Percentiles rank a stretch among this genome's conserved stretches.
These are phyloP conservation scores for Xanthoceras sorbifolium DNA, from an alignment of 345 rosid species.

Conservation along the genomic window DNA sequence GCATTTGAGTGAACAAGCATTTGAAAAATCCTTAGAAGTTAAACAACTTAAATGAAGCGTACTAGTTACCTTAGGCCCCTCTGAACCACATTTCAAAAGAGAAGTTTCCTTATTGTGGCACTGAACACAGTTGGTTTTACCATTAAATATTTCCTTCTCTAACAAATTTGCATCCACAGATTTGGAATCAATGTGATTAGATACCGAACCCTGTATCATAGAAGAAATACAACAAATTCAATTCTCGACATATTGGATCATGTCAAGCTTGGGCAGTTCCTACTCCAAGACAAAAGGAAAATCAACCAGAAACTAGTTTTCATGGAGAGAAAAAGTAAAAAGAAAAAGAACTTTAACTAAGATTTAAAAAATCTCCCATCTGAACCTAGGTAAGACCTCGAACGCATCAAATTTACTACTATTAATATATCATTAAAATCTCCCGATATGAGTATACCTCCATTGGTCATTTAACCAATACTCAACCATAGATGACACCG, in stretches of 20 bases:
- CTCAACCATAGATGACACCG: neutral
- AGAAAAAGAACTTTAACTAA: neutral
- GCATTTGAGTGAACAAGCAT: neutral
- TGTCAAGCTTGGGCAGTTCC: conserved; percentile 10
- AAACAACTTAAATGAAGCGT: neutral
- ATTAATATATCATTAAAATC: no score
- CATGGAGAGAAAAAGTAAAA: neutral
- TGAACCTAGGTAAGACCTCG: neutral
- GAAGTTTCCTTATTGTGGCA: conserved; percentile 5
- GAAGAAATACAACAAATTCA: conserved; percentile 1
- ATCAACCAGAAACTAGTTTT: neutral
- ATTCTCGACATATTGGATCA: neutral
- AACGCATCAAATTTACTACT: no score
- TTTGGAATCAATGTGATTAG: conserved; percentile 15
- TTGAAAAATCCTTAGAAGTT: neutral
- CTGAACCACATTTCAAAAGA: neutral
- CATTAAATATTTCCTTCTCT: conserved; percentile 14
- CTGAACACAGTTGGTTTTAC: conserved; percentile 11
- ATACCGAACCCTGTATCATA: conserved; percentile 16
- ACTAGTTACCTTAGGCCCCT: conserved; percentile 8
- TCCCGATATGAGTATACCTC: neutral
- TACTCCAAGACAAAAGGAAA: neutral
- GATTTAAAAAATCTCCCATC: neutral
- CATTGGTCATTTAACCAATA: neutral
- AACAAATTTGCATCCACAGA: conserved; percentile 14